phyloP scores from a whole-genome alignment of 164 flowering plant species.

The Vitis riparia region DNA sequence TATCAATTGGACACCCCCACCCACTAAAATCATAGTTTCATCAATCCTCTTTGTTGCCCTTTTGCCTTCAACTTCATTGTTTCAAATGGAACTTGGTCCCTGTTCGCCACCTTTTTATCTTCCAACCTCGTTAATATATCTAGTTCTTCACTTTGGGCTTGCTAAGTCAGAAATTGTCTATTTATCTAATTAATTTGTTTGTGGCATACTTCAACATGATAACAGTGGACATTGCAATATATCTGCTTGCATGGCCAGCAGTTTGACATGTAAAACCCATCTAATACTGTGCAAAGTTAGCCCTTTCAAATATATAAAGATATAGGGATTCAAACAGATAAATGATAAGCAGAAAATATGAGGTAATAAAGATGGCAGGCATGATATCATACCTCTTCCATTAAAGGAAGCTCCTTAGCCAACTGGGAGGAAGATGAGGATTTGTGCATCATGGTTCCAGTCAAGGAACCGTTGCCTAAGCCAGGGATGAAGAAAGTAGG shows the following conservation, averaged over 20 bases:
- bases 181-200: too few relatives aligned
- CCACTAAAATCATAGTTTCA: too few relatives aligned
- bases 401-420: slow-evolving; percentile 65
- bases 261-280: not conserved
- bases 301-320: not conserved
- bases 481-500: slow-evolving; percentile 70
- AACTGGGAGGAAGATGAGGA: slow-evolving; percentile 78
- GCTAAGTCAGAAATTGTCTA: too few relatives aligned
- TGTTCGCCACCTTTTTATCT: too few relatives aligned
- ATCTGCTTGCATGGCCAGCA: not conserved
- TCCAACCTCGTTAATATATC: too few relatives aligned
- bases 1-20: not conserved
- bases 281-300: not conserved
- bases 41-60: too few relatives aligned
- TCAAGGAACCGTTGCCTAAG: slow-evolving; percentile 67
- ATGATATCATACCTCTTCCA: slow-evolving; percentile 69
- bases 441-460: slow-evolving; percentile 51
- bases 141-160: too few relatives aligned
- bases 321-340: not conserved
- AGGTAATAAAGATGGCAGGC: not conserved
- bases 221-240: too few relatives aligned
- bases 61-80: too few relatives aligned
- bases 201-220: too few relatives aligned
- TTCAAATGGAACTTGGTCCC: too few relatives aligned
- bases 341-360: not conserved